phyloP scores from a whole-genome alignment of 2,329 filamentous ascomycete species.

The Geoglossum cookeanum region DNA sequence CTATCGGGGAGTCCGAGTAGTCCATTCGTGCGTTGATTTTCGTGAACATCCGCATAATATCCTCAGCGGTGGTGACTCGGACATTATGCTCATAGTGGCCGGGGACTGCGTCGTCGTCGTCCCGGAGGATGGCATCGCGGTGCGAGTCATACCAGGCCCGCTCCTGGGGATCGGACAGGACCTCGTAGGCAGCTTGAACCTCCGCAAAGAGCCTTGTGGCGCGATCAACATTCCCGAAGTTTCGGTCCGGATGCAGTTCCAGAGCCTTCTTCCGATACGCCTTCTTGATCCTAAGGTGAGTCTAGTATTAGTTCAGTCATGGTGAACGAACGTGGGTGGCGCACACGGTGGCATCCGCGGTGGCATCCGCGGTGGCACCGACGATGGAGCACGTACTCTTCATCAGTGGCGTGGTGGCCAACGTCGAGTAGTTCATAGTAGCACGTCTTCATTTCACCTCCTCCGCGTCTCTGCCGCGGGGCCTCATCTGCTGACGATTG shows the following conservation, averaged over 20 bases:
- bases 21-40: conserved; percentile 62
- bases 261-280: conserved; percentile 82
- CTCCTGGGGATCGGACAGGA: conserved; percentile 91
- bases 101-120: conserved; percentile 27
- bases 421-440: conserved; percentile 75
- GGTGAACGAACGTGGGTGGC: too few species aligned
- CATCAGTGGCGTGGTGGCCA: conserved; percentile 52
- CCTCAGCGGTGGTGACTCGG: conserved; percentile 58
- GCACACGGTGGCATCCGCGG: too few species aligned
- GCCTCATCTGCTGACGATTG: conserved; percentile 1
- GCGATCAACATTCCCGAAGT: conserved; percentile 66
- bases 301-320: neutral
- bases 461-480: neutral
- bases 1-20: conserved; percentile 59
- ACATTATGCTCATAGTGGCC: conserved; percentile 47
- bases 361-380: neutral
- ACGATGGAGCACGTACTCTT: conserved; percentile 41
- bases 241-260: conserved; percentile 87
- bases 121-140: conserved; percentile 62
- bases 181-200: conserved; percentile 80
- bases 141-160: conserved; percentile 97
- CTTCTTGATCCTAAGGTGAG: conserved; percentile 54
- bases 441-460: conserved; percentile 39
- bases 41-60: conserved; percentile 59
- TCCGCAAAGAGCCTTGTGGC: conserved; percentile 79